Conservation (phyloP, 2,329 filamentous ascomycete species). For the Elsinoe arachidis region DNA sequence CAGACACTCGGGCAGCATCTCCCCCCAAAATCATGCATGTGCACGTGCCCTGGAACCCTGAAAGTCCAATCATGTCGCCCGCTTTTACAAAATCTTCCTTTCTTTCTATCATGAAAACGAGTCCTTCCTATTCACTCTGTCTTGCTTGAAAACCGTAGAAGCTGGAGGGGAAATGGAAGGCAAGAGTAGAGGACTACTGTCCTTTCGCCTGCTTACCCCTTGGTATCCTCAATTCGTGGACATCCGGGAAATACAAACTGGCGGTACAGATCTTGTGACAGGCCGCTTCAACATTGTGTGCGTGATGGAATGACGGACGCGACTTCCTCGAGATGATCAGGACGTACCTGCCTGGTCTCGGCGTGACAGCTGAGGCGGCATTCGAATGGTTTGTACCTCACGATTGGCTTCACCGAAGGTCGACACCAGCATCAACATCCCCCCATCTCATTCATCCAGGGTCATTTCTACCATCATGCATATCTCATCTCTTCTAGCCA, state of each 20-base stretch:
- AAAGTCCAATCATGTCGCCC: constrained; percentile 10
- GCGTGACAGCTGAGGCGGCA: background rate
- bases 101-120: constrained; percentile 16
- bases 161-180: constrained; percentile 19
- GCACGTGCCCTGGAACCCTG: background rate
- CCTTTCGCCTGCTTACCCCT: constrained; percentile 20
- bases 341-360: background rate
- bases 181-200: constrained; percentile 13
- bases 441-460: constrained; percentile 3
- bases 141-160: constrained; percentile 13
- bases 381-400: background rate
- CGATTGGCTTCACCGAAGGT: background rate
- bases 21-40: background rate
- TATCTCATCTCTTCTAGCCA: constrained; percentile 11
- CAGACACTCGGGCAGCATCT: background rate
- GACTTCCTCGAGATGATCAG: background rate
- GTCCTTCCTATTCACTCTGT: constrained; percentile 18
- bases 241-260: constrained; percentile 18
- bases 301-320: background rate
- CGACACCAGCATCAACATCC: background rate
- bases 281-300: background rate
- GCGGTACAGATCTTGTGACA: constrained; percentile 12
- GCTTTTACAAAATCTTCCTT: constrained; percentile 7
- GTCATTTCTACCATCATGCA: constrained; percentile 10
- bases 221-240: constrained; percentile 15